Conservation (phyloP, 2,329 filamentous ascomycete genomes). For the Xylaria sp. region DNA sequence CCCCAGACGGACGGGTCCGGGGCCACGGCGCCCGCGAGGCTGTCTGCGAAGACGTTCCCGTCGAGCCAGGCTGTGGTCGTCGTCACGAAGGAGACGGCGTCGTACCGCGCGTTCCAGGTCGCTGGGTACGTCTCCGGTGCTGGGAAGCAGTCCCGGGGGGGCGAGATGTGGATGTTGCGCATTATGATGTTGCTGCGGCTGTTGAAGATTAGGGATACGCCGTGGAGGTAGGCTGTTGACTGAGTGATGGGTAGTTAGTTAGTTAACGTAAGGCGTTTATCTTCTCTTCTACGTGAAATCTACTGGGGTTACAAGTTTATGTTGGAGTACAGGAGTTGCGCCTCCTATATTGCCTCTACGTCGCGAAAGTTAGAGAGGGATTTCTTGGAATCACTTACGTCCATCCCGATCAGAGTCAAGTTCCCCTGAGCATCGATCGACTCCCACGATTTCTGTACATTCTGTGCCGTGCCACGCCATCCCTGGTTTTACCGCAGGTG, state of each 20-base stretch:
- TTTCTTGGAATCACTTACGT: slow-evolving; percentile 23
- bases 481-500: slow-evolving; percentile 28
- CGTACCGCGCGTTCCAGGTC: slow-evolving; percentile 42
- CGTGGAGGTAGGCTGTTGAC: slow-evolving; percentile 35
- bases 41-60: slow-evolving; percentile 39
- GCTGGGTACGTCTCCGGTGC: slow-evolving; percentile 37
- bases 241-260: neutral
- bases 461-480: slow-evolving; percentile 40
- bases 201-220: slow-evolving; percentile 40
- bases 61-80: slow-evolving; percentile 39
- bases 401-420: slow-evolving; percentile 40
- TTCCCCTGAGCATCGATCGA: slow-evolving; percentile 39
- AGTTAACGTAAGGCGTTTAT: neutral
- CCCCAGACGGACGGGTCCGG: slow-evolving; percentile 38
- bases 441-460: slow-evolving; percentile 40
- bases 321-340: neutral
- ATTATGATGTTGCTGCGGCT: slow-evolving; percentile 38
- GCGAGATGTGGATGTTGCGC: slow-evolving; percentile 36
- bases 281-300: neutral
- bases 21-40: slow-evolving; percentile 23
- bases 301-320: neutral
- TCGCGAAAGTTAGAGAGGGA: neutral
- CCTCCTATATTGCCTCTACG: neutral
- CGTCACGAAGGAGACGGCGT: slow-evolving; percentile 38
- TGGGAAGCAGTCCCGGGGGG: slow-evolving; percentile 41